Evolutionary conservation across 2,329 filamentous ascomycete genomes (phyloP).

Genomic region (Passalora sequoiae): DNA sequence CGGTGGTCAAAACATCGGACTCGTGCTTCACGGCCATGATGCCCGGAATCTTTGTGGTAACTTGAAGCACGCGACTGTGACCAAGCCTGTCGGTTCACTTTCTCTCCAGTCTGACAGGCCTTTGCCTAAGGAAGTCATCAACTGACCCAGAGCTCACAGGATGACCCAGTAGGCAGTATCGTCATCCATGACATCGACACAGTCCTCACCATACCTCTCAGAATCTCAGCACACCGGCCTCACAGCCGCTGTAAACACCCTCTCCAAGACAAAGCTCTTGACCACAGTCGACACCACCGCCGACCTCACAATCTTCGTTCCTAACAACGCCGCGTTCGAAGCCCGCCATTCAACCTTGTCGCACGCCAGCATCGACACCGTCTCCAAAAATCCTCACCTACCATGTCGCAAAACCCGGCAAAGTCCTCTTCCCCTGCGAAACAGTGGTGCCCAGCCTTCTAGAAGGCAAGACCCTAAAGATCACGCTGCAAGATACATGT

Average conservation of each 20-base stretch:
- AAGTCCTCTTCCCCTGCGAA: constrained; percentile 10
- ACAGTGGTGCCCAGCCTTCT: constrained; percentile 7
- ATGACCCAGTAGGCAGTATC: constrained; percentile 15
- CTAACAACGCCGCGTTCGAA: constrained; percentile 5
- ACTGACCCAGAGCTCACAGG: no score
- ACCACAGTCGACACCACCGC: constrained; percentile 9
- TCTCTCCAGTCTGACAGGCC: no score
- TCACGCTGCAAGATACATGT: constrained; percentile 39
- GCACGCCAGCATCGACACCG: neutral
- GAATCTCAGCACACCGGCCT: constrained; percentile 7
- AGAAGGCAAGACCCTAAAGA: constrained; percentile 13
- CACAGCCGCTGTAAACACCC: constrained; percentile 14
- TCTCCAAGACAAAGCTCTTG: constrained; percentile 8
- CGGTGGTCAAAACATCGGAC: constrained; percentile 36
- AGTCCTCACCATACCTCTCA: constrained; percentile 10
- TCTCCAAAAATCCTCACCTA: constrained; percentile 4
- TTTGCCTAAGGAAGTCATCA: no score
- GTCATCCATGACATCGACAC: constrained; percentile 20
- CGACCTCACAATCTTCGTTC: constrained; percentile 20
- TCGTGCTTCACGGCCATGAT: constrained; percentile 32
- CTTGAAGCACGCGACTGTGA: constrained; percentile 33
- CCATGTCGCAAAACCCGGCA: constrained; percentile 5
- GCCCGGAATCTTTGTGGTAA: constrained; percentile 35
- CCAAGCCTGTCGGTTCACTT: constrained; percentile 24
- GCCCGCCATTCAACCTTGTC: neutral